Conservation (phyloP, 495 filamentous ascomycete species). For the Bombardia bombarda region DNA sequence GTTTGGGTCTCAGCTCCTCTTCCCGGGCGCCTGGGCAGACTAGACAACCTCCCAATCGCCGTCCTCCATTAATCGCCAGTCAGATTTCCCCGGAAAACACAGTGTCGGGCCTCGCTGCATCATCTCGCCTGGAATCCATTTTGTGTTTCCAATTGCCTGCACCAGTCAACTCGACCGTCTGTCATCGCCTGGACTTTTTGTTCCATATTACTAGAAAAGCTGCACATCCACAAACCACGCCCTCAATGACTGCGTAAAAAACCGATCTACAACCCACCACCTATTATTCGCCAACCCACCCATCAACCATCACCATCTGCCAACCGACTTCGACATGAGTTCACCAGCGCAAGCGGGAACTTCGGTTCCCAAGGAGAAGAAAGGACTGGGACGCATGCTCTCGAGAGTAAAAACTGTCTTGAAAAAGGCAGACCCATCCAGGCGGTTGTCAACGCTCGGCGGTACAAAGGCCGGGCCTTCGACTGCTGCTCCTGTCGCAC, state of each 20-base stretch:
- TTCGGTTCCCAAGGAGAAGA: slow-evolving; percentile 38
- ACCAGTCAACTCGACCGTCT: neutral
- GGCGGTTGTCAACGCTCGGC: slow-evolving; percentile 19
- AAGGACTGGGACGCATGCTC: slow-evolving; percentile 54
- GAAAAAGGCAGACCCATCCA: slow-evolving; percentile 39
- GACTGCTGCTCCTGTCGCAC: slow-evolving; percentile 11
- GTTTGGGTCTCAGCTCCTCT: slow-evolving; percentile 5
- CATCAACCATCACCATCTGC: no score
- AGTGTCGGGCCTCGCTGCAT: slow-evolving; percentile 4
- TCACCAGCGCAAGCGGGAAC: slow-evolving; percentile 29
- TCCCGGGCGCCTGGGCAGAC: slow-evolving; percentile 14
- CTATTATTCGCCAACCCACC: slow-evolving; percentile 3
- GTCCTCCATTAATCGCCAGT: slow-evolving; percentile 8
- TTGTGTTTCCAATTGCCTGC: slow-evolving; percentile 1
- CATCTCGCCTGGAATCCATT: neutral
- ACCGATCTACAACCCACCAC: neutral
- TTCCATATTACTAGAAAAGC: neutral
- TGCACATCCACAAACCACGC: neutral
- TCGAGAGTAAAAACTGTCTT: slow-evolving; percentile 57
- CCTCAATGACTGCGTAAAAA: neutral
- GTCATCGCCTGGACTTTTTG: neutral
- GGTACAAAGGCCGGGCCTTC: slow-evolving; percentile 9
- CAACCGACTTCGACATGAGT: no score
- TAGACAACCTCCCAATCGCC: slow-evolving; percentile 2
- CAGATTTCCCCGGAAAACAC: slow-evolving; percentile 9